Evolutionary conservation across 129 eudicot species (phyloP), one percentile per base, ranked within the genome.

Genomic region (Deinandra increscens): DNA sequence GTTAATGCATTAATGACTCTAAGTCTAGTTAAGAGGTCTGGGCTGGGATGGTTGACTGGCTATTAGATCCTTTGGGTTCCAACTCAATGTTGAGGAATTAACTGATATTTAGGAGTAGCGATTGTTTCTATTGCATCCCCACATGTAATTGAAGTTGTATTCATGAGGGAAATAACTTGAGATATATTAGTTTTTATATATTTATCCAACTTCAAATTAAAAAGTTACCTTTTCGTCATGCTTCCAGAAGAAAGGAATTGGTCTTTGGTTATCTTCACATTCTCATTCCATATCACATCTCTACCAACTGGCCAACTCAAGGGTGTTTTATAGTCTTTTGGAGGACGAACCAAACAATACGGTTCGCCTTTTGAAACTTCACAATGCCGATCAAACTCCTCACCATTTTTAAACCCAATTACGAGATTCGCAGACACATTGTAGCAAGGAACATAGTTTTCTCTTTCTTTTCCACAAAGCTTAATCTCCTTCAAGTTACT

Each of bases 201-300:
- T 18, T 70, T 49, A 71, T 20, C 48, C 48, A 67, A 75, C 17
- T 15, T 65, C 20, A 36, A 4, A 33, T 66, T 29, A 48, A n/a
- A 14, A 50, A 26, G 5, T 39, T 75, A 91, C 97, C 97, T 91
- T 81, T 91, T 88, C 22, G 97, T 91, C 97, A 91, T 86, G 83
- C 91, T 91, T 55, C 97, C 97, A 7, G 96, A 91, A 76, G 96
- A 82, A 71, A 91, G 97, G 72, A 91, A 91, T 60, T 91, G 96
- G 64, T 88, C 96, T 77, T 91, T 91, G 78, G 93, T 80, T 68
- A 91, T 81, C 87, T 91, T 91, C 59, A 91, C 94, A 79, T 91
- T 91, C 50, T 85, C 97, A 77, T 87, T 88, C 97, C 39, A 36
- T 36, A 36, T 36, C 39, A 36, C 39, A 36, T 36, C 39, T 36